Evolutionary conservation across 140 eudicot genomes (phyloP).

Genomic region (Stevia rebaudiana): DNA sequence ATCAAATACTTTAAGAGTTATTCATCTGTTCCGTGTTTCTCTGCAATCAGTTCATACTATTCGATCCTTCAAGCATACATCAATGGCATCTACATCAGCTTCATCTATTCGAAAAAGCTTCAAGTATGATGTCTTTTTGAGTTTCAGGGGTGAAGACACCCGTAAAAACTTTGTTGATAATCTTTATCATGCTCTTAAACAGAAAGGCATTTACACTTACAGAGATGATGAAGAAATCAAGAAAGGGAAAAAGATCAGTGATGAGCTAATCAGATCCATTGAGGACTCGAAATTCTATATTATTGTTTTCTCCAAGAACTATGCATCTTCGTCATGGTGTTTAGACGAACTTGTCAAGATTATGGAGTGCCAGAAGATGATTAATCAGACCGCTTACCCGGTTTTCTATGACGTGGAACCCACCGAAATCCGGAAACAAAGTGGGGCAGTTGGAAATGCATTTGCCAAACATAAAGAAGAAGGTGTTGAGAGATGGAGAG

Average conservation of each 20-base stretch:
- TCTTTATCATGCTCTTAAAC: conserved; percentile 15
- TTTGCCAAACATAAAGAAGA: not conserved
- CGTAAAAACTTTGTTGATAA: conserved; percentile 22
- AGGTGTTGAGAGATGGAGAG: conserved; percentile 17
- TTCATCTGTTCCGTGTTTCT: too few species aligned
- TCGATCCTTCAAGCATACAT: not conserved
- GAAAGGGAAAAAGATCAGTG: conserved; percentile 10
- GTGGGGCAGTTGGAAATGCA: conserved; percentile 21
- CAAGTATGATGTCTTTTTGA: conserved; percentile 24
- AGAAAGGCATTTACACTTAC: not conserved
- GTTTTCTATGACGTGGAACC: conserved; percentile 25
- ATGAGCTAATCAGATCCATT: conserved; percentile 10
- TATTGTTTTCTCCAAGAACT: conserved; percentile 16
- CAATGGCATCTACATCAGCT: conserved; percentile 22
- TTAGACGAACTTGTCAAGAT: conserved; percentile 26
- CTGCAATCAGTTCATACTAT: not conserved
- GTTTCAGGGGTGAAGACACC: conserved; percentile 26
- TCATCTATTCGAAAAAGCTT: conserved; percentile 3
- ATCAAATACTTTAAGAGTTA: too few species aligned
- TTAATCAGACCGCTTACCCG: conserved; percentile 16
- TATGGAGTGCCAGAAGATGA: conserved; percentile 18
- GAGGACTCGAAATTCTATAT: conserved; percentile 15
- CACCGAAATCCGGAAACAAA: conserved; percentile 16
- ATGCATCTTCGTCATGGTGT: conserved; percentile 26
- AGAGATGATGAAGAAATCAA: conserved; percentile 8